Evolutionary conservation across 1,139 yeast species (phyloP).

Genomic region (Blastobotrys apis): DNA sequence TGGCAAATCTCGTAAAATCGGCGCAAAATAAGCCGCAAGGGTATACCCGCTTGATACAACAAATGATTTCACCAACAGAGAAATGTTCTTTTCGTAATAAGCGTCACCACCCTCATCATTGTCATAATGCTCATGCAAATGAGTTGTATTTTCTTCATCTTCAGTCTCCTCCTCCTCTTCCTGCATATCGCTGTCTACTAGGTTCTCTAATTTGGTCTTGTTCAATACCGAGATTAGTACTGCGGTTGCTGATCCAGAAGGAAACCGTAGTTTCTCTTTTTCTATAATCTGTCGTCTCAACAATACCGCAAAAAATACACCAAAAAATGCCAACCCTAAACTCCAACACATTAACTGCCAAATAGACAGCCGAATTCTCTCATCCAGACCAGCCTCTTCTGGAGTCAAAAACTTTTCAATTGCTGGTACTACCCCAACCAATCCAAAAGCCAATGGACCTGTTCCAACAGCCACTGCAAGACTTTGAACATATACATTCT

Average conservation of each 20-base stretch:
- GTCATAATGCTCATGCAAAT: not conserved
- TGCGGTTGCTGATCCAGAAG: constrained; percentile 96
- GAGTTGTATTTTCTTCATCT: constrained; percentile 7
- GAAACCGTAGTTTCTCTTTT: constrained; percentile 81
- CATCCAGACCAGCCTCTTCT: constrained; percentile 67
- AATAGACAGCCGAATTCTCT: constrained; percentile 33
- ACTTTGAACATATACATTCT: constrained; percentile 87
- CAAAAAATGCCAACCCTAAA: constrained; percentile 81
- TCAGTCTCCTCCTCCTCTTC: constrained; percentile 14
- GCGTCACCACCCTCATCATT: constrained; percentile 4
- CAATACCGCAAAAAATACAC: constrained; percentile 92
- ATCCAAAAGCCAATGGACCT: constrained; percentile 91
- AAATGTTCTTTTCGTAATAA: constrained; percentile 53
- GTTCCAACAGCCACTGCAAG: constrained; percentile 96
- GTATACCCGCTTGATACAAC: constrained; percentile 69
- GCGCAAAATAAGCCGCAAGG: constrained; percentile 63
- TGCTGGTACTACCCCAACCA: constrained; percentile 96
- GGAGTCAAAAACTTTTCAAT: constrained; percentile 78
- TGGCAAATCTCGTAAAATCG: constrained; percentile 64
- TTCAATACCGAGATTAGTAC: constrained; percentile 85
- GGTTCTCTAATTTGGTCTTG: constrained; percentile 38
- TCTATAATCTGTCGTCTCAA: constrained; percentile 80
- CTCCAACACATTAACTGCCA: constrained; percentile 74
- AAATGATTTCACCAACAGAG: constrained; percentile 57
- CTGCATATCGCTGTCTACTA: constrained; percentile 13